phyloP scores from a whole-genome alignment of 176 grass and related monocot genomes.

The Ensete glaucum region DNA sequence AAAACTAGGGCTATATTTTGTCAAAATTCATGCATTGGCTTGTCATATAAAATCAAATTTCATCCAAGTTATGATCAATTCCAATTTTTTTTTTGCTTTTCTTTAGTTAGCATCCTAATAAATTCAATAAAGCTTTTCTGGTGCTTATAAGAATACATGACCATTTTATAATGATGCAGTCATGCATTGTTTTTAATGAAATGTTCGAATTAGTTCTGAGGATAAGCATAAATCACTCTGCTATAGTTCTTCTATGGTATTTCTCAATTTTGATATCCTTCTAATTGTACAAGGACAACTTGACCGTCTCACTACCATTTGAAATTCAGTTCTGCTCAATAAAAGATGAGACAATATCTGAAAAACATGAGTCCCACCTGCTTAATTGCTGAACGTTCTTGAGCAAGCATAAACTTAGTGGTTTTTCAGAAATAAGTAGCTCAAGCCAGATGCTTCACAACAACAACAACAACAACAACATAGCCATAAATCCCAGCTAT shows the following conservation, averaged over 20 bases:
- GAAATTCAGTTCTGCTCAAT: neutral
- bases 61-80: neutral
- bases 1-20: no score
- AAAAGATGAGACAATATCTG: neutral
- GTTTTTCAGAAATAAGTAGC: neutral
- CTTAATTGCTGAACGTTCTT: neutral
- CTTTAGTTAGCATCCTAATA: neutral
- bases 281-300: neutral
- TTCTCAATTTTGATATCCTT: neutral
- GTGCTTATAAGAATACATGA: neutral
- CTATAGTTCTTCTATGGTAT: neutral
- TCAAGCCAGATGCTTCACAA: neutral
- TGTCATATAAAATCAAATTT: neutral
- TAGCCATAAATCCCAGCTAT: no score
- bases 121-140: neutral
- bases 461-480: no score
- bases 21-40: neutral
- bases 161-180: no score
- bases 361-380: neutral
- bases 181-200: neutral
- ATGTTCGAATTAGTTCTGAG: neutral
- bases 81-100: neutral
- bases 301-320: neutral
- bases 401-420: neutral
- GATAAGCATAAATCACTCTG: no score